Base-by-base conservation (phyloP, 306 rosid genomes). In the Carpinus viminea region DNA sequence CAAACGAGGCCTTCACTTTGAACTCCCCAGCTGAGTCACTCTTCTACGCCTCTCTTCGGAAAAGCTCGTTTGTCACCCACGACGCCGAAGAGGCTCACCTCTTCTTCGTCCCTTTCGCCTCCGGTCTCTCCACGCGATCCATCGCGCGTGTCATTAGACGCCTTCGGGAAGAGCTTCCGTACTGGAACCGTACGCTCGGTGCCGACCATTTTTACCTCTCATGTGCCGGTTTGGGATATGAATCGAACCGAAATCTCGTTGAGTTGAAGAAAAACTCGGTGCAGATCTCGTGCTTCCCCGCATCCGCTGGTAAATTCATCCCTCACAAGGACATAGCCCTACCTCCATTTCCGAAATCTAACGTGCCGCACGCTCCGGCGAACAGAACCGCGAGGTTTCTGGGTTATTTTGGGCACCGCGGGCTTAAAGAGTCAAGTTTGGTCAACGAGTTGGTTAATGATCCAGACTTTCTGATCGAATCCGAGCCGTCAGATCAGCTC, bases 131-230 rank as follows among this genome's bases (percentile, higher is more conserved):
- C 76, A 16, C 78, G 36, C 93, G 92, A 74, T 75, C 91, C 3
- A 50, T 90, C 50, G 68, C 82, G n/a, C 90, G 94, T 72, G 43
- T 76, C 62, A 9, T 91, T 50, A 61, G 86, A 47, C 59, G 59
- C 54, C 48, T 89, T 45, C 89, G 87, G 4, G 50, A 11, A 0
- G 86, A 79, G 0, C 59, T 74, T 31, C 94, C 98, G 0, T 89
- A 79, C 86, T 93, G 98, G 98, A 88, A 91, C 68, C 90, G 92
- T 17, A 74, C 96, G n/a, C 93, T 93, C 56, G 98, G 98, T 1
- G 91, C 94, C 3, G 98, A 93, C 80, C 98, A 93, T 74, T 86
- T 91, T 73, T 91, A 66, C 85, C 71, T 91, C 51, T 89, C 98
- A 1, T 82, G 90, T 57, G 45, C 52, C 15, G 93, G 90, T 0